Evolutionary conservation across 1,284 basidiomycete species (phyloP).

Genomic region (Coniophora puteana): DNA sequence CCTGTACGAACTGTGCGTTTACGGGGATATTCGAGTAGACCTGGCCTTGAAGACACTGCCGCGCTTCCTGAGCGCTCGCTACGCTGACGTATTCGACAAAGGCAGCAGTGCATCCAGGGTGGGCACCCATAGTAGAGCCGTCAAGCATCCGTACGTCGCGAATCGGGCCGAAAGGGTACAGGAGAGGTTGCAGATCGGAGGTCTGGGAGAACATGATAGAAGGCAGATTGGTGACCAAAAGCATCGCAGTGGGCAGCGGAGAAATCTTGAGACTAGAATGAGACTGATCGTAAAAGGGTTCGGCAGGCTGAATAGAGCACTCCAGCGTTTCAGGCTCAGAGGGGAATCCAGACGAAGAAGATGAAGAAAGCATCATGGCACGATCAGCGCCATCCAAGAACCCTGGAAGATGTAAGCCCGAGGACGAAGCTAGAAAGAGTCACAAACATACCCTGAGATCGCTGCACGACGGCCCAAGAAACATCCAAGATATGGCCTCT

Average conservation of each 20-base stretch:
- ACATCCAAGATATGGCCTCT: slow-evolving; percentile 72
- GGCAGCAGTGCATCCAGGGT: slow-evolving; percentile 44
- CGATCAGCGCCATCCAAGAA: slow-evolving; percentile 79
- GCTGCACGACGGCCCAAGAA: slow-evolving; percentile 80
- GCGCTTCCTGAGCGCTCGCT: slow-evolving; percentile 58
- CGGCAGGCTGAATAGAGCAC: slow-evolving; percentile 11
- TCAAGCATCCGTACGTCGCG: slow-evolving; percentile 48
- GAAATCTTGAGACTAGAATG: slow-evolving; percentile 32
- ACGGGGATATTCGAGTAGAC: slow-evolving; percentile 51
- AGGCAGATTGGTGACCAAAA: slow-evolving; percentile 66
- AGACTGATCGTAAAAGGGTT: slow-evolving; percentile 15
- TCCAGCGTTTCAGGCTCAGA: slow-evolving; percentile 16
- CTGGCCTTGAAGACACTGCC: slow-evolving; percentile 54
- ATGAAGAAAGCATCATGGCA: slow-evolving; percentile 51
- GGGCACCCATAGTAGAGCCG: slow-evolving; percentile 27
- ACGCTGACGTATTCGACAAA: slow-evolving; percentile 57
- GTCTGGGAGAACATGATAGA: slow-evolving; percentile 61
- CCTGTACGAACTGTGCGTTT: slow-evolving; percentile 41
- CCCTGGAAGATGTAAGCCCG: slow-evolving; percentile 35
- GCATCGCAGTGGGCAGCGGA: slow-evolving; percentile 40
- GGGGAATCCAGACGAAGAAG: slow-evolving; percentile 26
- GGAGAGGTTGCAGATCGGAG: slow-evolving; percentile 65
- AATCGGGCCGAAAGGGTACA: slow-evolving; percentile 68
- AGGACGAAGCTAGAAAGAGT: too few species aligned
- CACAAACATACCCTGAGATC: slow-evolving; percentile 57